Conservation (phyloP, 805 yeast species). For the Monosporozyma unispora region DNA sequence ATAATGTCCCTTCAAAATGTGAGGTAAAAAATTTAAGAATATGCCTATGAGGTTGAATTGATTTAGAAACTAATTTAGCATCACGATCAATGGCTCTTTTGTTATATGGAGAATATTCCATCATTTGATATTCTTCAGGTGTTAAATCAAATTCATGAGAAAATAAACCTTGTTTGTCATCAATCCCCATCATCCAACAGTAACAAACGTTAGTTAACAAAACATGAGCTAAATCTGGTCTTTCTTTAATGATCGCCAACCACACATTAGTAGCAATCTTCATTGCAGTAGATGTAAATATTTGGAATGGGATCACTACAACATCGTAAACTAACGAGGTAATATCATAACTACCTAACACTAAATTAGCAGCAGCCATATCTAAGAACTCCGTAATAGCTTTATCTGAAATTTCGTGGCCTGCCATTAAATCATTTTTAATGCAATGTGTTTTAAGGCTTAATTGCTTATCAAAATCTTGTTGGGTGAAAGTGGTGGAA, state of each 20-base stretch:
- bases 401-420: conserved; percentile 19
- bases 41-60: conserved; percentile 58
- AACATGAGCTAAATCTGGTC: conserved; percentile 47
- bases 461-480: conserved; percentile 21
- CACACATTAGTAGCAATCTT: conserved; percentile 66
- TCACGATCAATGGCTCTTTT: conserved; percentile 45
- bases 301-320: conserved; percentile 61
- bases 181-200: conserved; percentile 61
- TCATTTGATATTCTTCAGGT: conserved; percentile 54
- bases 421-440: conserved; percentile 12
- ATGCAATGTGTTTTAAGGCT: conserved; percentile 13
- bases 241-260: conserved; percentile 67
- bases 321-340: conserved; percentile 38
- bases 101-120: conserved; percentile 88
- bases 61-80: conserved; percentile 40
- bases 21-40: conserved; percentile 63
- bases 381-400: conserved; percentile 39
- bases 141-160: conserved; percentile 44
- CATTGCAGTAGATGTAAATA: conserved; percentile 52
- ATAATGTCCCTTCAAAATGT: conserved; percentile 69
- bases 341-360: conserved; percentile 31
- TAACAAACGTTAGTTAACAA: conserved; percentile 60
- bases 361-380: conserved; percentile 34
- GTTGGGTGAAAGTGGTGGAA: conserved; percentile 24
- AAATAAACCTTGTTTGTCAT: conserved; percentile 54